Conservation (phyloP, 2,329 filamentous ascomycete genomes). For the Trichoderma aggressivum region DNA sequence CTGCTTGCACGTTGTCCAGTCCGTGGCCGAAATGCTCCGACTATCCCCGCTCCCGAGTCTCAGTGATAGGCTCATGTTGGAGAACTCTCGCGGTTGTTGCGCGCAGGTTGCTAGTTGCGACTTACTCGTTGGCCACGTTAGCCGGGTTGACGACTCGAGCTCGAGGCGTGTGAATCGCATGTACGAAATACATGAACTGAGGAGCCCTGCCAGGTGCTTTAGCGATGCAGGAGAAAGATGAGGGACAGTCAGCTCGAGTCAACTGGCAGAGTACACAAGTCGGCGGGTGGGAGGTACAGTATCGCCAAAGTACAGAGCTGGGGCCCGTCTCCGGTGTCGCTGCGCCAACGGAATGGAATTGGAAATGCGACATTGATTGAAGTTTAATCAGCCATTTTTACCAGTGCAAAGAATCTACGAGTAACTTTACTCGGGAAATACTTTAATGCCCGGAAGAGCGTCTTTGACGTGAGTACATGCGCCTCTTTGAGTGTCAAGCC, state of each 20-base stretch:
- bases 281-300: neutral
- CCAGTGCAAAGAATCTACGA: neutral
- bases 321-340: slow-evolving; percentile 1
- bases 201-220: neutral
- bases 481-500: neutral
- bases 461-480: neutral
- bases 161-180: neutral
- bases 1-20: slow-evolving; percentile 25
- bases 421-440: neutral
- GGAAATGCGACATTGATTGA: neutral
- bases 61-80: neutral
- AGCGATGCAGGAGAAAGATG: slow-evolving; percentile 4
- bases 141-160: neutral
- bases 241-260: slow-evolving; percentile 9
- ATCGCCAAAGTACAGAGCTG: neutral
- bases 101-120: neutral
- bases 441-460: neutral
- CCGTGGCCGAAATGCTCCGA: slow-evolving; percentile 28
- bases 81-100: neutral
- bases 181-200: slow-evolving; percentile 16
- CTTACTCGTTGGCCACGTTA: slow-evolving; percentile 2
- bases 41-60: slow-evolving; percentile 3
- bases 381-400: neutral
- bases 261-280: neutral
- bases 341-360: neutral